Evolutionary conservation across 441 rosid genomes (phyloP).

Genomic region (Gossypium aridum): DNA sequence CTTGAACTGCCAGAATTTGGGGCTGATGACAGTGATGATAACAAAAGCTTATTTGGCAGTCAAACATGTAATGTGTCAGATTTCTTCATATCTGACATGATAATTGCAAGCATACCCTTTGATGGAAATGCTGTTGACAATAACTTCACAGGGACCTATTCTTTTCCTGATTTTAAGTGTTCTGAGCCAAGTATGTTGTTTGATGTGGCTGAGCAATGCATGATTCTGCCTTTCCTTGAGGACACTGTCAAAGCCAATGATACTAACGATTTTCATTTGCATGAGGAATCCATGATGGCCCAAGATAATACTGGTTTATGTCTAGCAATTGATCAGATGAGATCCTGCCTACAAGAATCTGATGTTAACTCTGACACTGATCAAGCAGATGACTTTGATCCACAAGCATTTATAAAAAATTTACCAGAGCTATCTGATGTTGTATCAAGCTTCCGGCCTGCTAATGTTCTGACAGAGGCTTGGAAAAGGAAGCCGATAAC

Average conservation of each 20-base stretch:
- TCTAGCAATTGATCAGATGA: conserved; percentile 57
- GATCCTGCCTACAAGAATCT: conserved; percentile 40
- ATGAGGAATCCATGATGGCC: conserved; percentile 34
- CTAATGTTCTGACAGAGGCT: conserved; percentile 32
- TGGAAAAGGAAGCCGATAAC: conserved; percentile 53
- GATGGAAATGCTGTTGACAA: conserved; percentile 50
- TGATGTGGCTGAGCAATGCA: conserved; percentile 60
- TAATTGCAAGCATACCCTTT: conserved; percentile 61
- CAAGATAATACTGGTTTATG: conserved; percentile 48
- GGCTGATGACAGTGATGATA: conserved; percentile 42
- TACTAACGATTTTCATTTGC: conserved; percentile 34
- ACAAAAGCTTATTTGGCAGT: conserved; percentile 39
- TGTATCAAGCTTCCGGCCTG: conserved; percentile 50
- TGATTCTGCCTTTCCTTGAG: conserved; percentile 73
- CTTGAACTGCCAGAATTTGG: conserved; percentile 40
- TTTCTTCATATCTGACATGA: conserved; percentile 72
- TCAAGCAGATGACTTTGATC: conserved; percentile 69
- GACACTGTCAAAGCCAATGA: conserved; percentile 43
- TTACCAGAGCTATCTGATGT: conserved; percentile 83
- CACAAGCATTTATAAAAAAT: conserved; percentile 66
- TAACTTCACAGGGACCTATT: conserved; percentile 34
- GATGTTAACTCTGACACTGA: conserved; percentile 44
- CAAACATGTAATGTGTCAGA: conserved; percentile 77
- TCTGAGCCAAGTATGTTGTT: conserved; percentile 49
- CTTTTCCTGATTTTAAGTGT: conserved; percentile 56